Conservation (phyloP, 2,329 filamentous ascomycete genomes). For the Fusarium siculi region DNA sequence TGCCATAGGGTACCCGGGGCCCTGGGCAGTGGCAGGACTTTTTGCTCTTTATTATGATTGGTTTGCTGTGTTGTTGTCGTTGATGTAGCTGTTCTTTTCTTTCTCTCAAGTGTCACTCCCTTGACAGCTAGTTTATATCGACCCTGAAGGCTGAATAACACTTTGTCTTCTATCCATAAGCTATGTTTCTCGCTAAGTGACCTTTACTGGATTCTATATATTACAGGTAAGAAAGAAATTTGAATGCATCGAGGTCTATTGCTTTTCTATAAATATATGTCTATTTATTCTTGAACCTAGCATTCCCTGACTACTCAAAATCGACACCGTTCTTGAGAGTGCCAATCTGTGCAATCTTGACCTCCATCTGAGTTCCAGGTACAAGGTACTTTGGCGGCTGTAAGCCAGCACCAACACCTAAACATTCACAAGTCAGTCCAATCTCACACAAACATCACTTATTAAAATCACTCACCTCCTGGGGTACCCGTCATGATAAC, state of each 20-base stretch:
- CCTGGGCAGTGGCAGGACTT: neutral
- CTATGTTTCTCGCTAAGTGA: too few relatives aligned
- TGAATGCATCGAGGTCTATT: rapidly evolving
- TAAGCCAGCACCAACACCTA: constrained; percentile 58
- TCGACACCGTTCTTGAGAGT: constrained; percentile 36
- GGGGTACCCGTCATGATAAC: constrained; percentile 61
- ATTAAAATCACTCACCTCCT: neutral
- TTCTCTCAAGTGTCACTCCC: rapidly evolving
- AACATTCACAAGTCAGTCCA: neutral
- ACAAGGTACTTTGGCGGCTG: constrained; percentile 51
- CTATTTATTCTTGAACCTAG: rapidly evolving
- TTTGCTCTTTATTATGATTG: neutral
- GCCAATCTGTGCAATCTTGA: constrained; percentile 53
- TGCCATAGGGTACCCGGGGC: neutral
- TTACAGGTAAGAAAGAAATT: rapidly evolving
- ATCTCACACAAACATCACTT: rapidly evolving
- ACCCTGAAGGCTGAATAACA: neutral
- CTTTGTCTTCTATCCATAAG: neutral
- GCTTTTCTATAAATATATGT: rapidly evolving
- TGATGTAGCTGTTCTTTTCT: neutral
- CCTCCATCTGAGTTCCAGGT: constrained; percentile 54
- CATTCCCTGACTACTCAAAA: neutral
- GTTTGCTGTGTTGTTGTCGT: neutral
- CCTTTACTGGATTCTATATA: rapidly evolving
- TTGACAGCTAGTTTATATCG: neutral